Conservation (phyloP, 2,329 filamentous ascomycete species). For the Pseudonectria foliicola region DNA sequence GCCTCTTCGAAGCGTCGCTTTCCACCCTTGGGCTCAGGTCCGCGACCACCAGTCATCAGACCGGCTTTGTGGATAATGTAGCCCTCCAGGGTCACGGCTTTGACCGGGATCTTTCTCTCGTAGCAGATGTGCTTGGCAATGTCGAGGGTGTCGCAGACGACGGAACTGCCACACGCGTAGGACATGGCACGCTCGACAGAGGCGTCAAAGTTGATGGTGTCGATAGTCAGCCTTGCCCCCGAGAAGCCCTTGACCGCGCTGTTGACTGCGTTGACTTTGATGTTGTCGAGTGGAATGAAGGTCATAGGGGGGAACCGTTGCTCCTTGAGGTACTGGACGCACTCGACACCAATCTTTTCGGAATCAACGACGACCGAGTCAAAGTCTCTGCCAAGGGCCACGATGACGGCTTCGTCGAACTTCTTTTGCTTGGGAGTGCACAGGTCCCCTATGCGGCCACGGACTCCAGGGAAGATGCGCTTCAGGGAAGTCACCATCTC, state of each 20-base stretch:
- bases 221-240: constrained; percentile 82
- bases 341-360: constrained; percentile 88
- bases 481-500: constrained; percentile 83
- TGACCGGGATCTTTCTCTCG: constrained; percentile 75
- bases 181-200: constrained; percentile 86
- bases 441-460: constrained; percentile 81
- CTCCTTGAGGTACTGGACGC: constrained; percentile 88
- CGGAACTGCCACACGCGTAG: constrained; percentile 89
- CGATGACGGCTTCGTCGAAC: constrained; percentile 86
- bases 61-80: constrained; percentile 95
- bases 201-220: constrained; percentile 90
- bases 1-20: constrained; percentile 84
- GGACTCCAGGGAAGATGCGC: constrained; percentile 84
- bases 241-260: constrained; percentile 84
- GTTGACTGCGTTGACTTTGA: constrained; percentile 88
- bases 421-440: constrained; percentile 98
- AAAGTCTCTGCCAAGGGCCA: constrained; percentile 85
- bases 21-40: constrained; percentile 64
- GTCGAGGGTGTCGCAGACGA: constrained; percentile 83
- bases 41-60: constrained; percentile 90
- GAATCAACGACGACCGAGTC: constrained; percentile 93
- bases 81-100: constrained; percentile 92
- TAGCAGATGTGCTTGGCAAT: constrained; percentile 89
- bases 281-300: constrained; percentile 94
- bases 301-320: constrained; percentile 82